These are phyloP conservation scores for Monotropa hypopitys DNA, from an alignment of 179 eudicot species.

Conservation along the genomic window DNA sequence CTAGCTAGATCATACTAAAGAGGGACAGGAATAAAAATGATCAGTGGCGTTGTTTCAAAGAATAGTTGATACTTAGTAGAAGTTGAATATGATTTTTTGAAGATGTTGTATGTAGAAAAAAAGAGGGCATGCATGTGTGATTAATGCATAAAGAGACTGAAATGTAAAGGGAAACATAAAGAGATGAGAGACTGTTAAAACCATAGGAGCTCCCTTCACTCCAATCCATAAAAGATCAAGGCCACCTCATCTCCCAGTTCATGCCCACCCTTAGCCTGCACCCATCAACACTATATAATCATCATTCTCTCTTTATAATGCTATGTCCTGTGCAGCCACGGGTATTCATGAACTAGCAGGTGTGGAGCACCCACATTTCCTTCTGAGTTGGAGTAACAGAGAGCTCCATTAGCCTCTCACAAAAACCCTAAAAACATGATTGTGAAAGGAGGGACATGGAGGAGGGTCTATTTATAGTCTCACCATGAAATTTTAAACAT, in stretches of 20 bases:
- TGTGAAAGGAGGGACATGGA: not conserved
- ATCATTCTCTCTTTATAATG: conserved; percentile 4
- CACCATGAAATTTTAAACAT: conserved; percentile 7
- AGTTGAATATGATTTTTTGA: no score
- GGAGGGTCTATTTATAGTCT: conserved; percentile 7
- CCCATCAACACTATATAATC: not conserved
- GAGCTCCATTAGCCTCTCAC: conserved; percentile 5
- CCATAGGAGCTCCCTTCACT: conserved; percentile 24
- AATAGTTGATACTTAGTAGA: no score
- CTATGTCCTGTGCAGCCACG: conserved; percentile 11
- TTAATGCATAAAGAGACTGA: not conserved
- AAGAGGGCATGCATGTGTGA: no score
- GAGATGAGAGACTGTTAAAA: not conserved
- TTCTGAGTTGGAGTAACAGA: conserved; percentile 13
- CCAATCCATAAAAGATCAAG: conserved; percentile 22
- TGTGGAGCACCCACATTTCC: conserved; percentile 20
- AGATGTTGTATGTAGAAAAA: no score
- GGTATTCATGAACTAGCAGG: conserved; percentile 24
- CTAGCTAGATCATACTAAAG: no score
- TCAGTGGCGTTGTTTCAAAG: no score
- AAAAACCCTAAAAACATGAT: no score
- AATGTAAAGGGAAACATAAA: not conserved
- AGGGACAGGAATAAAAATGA: no score
- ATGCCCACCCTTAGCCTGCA: conserved; percentile 23
- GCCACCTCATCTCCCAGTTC: conserved; percentile 27